Percentiles rank a stretch among this genome's conserved stretches.
Evolutionary conservation across 1,284 basidiomycete species (phyloP).

Genomic region (Agroathelia rolfsii): DNA sequence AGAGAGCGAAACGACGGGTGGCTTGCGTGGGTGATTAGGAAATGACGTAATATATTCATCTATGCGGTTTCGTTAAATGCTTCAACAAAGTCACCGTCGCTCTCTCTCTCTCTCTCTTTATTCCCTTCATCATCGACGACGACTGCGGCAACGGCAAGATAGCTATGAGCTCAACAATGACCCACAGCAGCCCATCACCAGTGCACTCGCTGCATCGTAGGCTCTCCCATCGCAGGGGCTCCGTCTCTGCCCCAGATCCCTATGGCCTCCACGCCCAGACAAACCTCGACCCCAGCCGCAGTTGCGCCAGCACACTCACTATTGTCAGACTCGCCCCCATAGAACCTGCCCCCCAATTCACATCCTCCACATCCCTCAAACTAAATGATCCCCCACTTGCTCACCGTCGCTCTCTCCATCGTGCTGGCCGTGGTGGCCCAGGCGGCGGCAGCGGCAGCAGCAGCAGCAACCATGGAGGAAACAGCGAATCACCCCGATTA

Average conservation of each 20-base stretch:
- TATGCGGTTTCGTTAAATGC: too few relatives aligned
- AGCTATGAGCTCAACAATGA: too few relatives aligned
- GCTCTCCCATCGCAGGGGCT: constrained; percentile 52
- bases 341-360: constrained; percentile 14
- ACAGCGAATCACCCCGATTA: constrained; percentile 29
- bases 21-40: too few relatives aligned
- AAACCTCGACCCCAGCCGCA: constrained; percentile 42
- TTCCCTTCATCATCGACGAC: too few relatives aligned
- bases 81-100: too few relatives aligned
- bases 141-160: too few relatives aligned
- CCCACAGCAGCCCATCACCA: too few relatives aligned
- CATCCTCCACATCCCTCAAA: constrained; percentile 18
- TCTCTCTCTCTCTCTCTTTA: too few relatives aligned
- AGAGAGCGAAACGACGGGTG: too few relatives aligned
- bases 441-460: constrained; percentile 19
- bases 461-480: constrained; percentile 24
- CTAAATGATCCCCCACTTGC: constrained; percentile 19
- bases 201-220: constrained; percentile 25
- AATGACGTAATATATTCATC: too few relatives aligned
- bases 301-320: constrained; percentile 55
- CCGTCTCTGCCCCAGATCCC: constrained; percentile 56
- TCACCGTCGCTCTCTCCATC: constrained; percentile 18
- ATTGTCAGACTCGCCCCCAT: constrained; percentile 57
- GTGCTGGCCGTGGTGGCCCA: too few relatives aligned
- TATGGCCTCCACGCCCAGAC: constrained; percentile 41